A percentile compares a stretch with the other conserved stretches of the same genome.
These are phyloP conservation scores for Chrysanthemum seticuspe DNA, from an alignment of 129 eudicot species.

Conservation along the genomic window DNA sequence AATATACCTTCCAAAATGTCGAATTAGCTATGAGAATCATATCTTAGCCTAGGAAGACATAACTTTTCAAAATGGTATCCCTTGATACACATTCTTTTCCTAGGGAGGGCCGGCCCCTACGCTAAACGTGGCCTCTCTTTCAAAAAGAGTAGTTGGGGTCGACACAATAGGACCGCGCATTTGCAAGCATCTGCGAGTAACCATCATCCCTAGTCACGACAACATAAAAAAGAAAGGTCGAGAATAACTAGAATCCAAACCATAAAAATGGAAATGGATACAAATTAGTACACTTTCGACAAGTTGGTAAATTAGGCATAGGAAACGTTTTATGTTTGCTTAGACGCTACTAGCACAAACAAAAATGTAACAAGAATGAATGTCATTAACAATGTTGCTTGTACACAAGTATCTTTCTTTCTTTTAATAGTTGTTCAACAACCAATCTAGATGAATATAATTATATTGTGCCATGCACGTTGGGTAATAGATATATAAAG, in stretches of 20 bases:
- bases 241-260: neutral
- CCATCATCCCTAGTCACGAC: neutral
- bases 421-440: too few species aligned
- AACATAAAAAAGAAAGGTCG: neutral
- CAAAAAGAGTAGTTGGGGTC: neutral
- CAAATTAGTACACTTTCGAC: neutral
- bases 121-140: neutral
- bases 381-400: too few species aligned
- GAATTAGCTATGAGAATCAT: too few species aligned
- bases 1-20: too few species aligned
- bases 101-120: neutral
- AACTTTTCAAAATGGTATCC: slow-evolving; percentile 3
- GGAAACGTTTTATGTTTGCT: neutral
- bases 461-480: too few species aligned
- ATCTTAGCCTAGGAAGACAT: neutral
- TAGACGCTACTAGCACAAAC: neutral
- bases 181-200: neutral
- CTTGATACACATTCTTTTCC: neutral
- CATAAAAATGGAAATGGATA: neutral
- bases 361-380: too few species aligned
- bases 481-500: too few species aligned
- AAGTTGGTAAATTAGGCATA: neutral
- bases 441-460: too few species aligned
- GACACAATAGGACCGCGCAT: neutral
- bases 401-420: too few species aligned